Percentiles rank a stretch among this genome's conserved stretches.
These are phyloP conservation scores for Solioccasus polychromus DNA, from an alignment of 768 basidiomycete species.

Conservation along the genomic window DNA sequence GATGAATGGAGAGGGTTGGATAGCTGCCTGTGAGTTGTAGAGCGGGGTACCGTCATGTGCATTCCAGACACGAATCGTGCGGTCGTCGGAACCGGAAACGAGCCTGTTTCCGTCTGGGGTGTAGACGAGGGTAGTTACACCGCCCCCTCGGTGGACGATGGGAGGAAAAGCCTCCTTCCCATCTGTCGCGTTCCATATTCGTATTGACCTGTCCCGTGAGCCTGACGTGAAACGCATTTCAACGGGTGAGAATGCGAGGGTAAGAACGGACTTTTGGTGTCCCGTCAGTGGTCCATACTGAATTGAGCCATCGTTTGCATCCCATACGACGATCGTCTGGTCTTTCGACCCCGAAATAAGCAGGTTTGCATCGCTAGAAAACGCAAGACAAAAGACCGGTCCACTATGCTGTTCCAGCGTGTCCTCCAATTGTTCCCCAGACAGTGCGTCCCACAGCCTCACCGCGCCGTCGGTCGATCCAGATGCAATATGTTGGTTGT, in stretches of 20 bases:
- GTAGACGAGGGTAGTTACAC: conserved; percentile 25
- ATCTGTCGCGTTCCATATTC: conserved; percentile 24
- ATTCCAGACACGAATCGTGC: conserved; percentile 30
- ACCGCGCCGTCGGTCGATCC: conserved; percentile 21
- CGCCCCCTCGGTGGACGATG: conserved; percentile 18
- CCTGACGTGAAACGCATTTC: conserved; percentile 29
- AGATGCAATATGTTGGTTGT: conserved; percentile 25
- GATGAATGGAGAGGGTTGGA: conserved; percentile 10
- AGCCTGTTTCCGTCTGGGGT: conserved; percentile 28
- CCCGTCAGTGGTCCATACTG: conserved; percentile 17
- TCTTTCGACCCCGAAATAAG: conserved; percentile 28
- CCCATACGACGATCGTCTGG: conserved; percentile 27
- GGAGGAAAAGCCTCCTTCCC: conserved; percentile 17
- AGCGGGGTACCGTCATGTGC: conserved; percentile 18
- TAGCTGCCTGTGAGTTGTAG: conserved; percentile 5
- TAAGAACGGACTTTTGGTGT: conserved; percentile 25
- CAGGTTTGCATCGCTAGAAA: conserved; percentile 26
- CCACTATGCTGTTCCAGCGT: conserved; percentile 19
- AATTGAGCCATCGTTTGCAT: conserved; percentile 13
- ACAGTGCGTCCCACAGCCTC: conserved; percentile 26
- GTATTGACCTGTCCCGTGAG: conserved; percentile 28
- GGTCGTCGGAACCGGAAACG: conserved; percentile 32
- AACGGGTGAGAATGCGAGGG: conserved; percentile 29
- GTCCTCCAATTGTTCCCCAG: conserved; percentile 17
- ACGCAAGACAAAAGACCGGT: conserved; percentile 26